These are phyloP conservation scores for Cyclaneusma minus DNA, from an alignment of 2,329 filamentous ascomycete genomes.

Conservation along the genomic window DNA sequence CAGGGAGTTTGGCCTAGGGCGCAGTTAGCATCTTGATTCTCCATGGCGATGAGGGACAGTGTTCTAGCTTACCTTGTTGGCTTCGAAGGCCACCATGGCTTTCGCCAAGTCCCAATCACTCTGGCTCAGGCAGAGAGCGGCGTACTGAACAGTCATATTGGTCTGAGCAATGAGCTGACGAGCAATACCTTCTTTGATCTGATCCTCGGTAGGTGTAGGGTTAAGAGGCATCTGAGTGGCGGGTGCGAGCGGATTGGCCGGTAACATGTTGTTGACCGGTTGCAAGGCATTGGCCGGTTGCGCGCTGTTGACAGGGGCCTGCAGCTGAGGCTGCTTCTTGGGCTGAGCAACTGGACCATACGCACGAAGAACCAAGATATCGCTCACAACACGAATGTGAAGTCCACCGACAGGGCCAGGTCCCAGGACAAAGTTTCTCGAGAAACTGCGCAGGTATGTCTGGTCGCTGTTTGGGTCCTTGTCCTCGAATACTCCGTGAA, in stretches of 20 bases:
- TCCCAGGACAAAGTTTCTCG: constrained; percentile 64
- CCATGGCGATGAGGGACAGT: constrained; percentile 1
- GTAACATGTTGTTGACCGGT: constrained; percentile 21
- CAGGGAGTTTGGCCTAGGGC: constrained; percentile 15
- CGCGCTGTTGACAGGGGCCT: too few species aligned
- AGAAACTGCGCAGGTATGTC: constrained; percentile 60
- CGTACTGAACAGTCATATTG: constrained; percentile 64
- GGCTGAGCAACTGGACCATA: constrained; percentile 34
- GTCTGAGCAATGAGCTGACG: constrained; percentile 63
- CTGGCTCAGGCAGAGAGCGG: constrained; percentile 65
- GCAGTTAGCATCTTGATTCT: constrained; percentile 4
- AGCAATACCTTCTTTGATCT: constrained; percentile 53
- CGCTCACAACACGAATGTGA: constrained; percentile 59
- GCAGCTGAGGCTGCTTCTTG: constrained; percentile 1
- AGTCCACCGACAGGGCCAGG: constrained; percentile 46
- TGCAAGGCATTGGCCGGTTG: constrained; percentile 10
- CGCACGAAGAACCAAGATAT: constrained; percentile 59
- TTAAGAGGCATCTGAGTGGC: constrained; percentile 14
- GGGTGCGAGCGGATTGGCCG: constrained; percentile 10
- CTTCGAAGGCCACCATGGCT: constrained; percentile 60
- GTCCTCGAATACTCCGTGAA: constrained; percentile 80
- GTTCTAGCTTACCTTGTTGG: constrained; percentile 60
- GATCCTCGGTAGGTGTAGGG: constrained; percentile 28
- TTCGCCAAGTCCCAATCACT: constrained; percentile 67
- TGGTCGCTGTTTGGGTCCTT: constrained; percentile 38